Conservation (phyloP, 805 yeast genomes). For the Lipomyces mesembrius region DNA sequence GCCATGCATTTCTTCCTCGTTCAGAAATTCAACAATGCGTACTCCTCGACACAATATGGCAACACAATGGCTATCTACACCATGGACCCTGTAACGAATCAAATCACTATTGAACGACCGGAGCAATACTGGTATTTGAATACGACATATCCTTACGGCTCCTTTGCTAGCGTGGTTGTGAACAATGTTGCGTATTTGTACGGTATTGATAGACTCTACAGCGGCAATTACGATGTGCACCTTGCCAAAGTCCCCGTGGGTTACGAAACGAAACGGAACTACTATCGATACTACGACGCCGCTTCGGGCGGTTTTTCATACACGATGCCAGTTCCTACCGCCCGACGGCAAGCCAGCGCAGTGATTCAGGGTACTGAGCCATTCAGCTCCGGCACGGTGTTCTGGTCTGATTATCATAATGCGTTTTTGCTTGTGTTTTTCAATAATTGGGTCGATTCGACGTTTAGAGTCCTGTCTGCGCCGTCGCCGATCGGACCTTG, state of each 20-base stretch:
- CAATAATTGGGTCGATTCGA: constrained; percentile 22
- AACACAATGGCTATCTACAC: constrained; percentile 18
- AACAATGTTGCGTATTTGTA: constrained; percentile 19
- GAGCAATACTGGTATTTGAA: constrained; percentile 7
- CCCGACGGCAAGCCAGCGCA: constrained; percentile 16
- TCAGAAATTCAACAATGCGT: not conserved
- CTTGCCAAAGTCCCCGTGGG: constrained; percentile 14
- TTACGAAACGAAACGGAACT: not conserved
- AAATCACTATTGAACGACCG: constrained; percentile 6
- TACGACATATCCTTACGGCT: constrained; percentile 16
- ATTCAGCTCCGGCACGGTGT: constrained; percentile 22
- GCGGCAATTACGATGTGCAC: constrained; percentile 20
- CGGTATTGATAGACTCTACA: constrained; percentile 11
- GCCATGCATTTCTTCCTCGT: constrained; percentile 22
- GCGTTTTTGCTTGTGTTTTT: constrained; percentile 16
- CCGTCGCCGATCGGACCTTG: constrained; percentile 22
- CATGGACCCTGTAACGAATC: constrained; percentile 4
- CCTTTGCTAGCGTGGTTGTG: constrained; percentile 24
- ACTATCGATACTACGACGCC: constrained; percentile 17
- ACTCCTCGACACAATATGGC: not conserved
- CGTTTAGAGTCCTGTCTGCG: constrained; percentile 5
- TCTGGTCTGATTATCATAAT: constrained; percentile 22
- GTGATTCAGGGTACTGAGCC: constrained; percentile 17
- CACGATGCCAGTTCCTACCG: constrained; percentile 18
- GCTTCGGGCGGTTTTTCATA: not conserved